Evolutionary conservation across 495 filamentous ascomycete genomes (phyloP).

Genomic region (Lophiostoma macrostomum): DNA sequence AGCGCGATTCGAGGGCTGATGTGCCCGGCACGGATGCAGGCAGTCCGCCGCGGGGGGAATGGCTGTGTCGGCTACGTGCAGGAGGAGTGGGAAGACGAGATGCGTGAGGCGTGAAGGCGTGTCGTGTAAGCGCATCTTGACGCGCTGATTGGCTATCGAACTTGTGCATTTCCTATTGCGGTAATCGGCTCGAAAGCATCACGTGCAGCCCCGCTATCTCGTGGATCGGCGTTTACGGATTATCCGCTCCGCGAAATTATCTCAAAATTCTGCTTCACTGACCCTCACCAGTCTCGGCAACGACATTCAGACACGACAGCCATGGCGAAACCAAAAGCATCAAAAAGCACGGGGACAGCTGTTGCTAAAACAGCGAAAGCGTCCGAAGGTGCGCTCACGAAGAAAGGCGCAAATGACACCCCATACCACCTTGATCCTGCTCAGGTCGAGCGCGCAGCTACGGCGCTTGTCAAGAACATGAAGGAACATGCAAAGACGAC

Average conservation of each 20-base stretch:
- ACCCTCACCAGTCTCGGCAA: too few relatives aligned
- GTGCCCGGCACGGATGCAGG: conserved; percentile 11
- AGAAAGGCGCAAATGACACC: conserved; percentile 39
- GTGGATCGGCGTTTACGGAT: neutral
- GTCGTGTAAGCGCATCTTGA: neutral
- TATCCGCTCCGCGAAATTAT: conserved; percentile 12
- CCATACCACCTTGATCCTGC: conserved; percentile 65
- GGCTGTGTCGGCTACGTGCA: conserved; percentile 15
- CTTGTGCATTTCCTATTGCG: too few relatives aligned
- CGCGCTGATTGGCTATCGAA: conserved; percentile 12
- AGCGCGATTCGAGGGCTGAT: conserved; percentile 12
- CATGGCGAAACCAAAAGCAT: conserved; percentile 24
- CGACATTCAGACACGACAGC: too few relatives aligned
- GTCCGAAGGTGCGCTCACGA: conserved; percentile 14
- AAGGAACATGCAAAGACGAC: conserved; percentile 59
- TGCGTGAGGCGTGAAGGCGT: neutral
- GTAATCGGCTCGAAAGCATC: too few relatives aligned
- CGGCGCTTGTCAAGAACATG: conserved; percentile 77
- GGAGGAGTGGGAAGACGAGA: neutral
- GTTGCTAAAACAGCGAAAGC: neutral
- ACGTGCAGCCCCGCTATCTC: conserved; percentile 8
- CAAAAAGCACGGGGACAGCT: neutral
- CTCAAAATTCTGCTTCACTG: conserved; percentile 1
- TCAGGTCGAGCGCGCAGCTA: conserved; percentile 71
- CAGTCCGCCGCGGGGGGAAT: neutral